Evolutionary conservation across 306 rosid genomes (phyloP), one percentile per base, ranked within the genome.

Genomic region (Oemleria cerasiformis): DNA sequence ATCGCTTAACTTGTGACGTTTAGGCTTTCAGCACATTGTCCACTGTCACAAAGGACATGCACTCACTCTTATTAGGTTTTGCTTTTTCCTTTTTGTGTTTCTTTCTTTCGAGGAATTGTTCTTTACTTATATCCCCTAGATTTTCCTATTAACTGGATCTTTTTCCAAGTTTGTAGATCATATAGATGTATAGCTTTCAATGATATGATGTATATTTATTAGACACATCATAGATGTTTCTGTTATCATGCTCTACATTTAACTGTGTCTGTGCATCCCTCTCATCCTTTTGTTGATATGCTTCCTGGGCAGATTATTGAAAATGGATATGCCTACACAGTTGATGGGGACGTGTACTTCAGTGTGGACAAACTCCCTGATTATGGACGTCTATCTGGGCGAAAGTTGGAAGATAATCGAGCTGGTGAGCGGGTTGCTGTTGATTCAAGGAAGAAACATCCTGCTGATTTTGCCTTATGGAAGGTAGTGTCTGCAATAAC

Each of bases 401-500:
- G 97, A 75, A 89, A 85, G 68, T 79, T 91, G 84, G 92, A 91
- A 79, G 99, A 91, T 78, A 94, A 94, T 75, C 90, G 97, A 78
- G 97, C 99, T 63, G 99, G 97, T 74, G 95, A 94, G 86, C 86
- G 99, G 80, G 95, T 94, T 71, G 89, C 88, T 82, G 84, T 94
- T 75, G 99, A 94, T 81, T 77, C 85, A 21, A 94, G 97, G 85
- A 91, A 94, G 91, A 85, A 81, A 84, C 78, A 91, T 76, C 97
- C 97, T 68, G 99, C 97, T 77, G 99, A 94, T 82, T 94, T 94
- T 89, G 95, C 99, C 75, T 84, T 94, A 59, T 94, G 99, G 97
- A 91, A 94, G 97, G 97, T 88, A 80, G 36, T 43, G 66, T 40
- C 62, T 47, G 36, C 8, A 14, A 15, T 58, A 67, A 43, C 55